Evolutionary conservation across 148 eudicot species (phyloP).

Genomic region (Silene latifolia): DNA sequence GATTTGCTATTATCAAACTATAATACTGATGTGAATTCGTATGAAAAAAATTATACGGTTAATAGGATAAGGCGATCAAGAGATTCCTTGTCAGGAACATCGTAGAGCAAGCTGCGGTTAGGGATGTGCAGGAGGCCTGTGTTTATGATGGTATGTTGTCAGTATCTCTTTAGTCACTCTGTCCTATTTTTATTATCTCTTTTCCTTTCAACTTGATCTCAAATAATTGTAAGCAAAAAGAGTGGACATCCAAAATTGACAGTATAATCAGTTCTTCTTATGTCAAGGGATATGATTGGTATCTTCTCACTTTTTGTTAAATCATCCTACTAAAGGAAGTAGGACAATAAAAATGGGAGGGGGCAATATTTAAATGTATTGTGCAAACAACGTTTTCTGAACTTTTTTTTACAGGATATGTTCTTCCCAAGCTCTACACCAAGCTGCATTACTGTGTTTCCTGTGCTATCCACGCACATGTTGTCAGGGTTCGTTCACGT

Average conservation of each 20-base stretch:
- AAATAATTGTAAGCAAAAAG: no score
- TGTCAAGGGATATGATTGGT: neutral
- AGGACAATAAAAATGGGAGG: no score
- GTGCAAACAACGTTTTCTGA: neutral
- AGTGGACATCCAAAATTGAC: no score
- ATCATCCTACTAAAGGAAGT: no score
- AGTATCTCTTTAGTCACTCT: no score
- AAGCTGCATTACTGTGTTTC: constrained; percentile 43
- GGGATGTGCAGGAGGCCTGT: constrained; percentile 52
- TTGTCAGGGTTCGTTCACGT: constrained; percentile 43
- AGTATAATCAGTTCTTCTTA: neutral
- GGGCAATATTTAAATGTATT: no score
- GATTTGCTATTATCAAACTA: no score
- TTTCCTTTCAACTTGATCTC: no score
- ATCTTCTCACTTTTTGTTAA: no score
- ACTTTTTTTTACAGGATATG: constrained; percentile 23
- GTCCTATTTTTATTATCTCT: neutral
- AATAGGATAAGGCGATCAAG: constrained; percentile 44
- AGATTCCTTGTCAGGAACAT: constrained; percentile 50
- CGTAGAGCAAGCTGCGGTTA: constrained; percentile 50
- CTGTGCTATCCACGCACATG: constrained; percentile 49
- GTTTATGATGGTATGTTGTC: constrained; percentile 34
- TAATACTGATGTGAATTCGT: no score
- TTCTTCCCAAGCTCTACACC: constrained; percentile 41
- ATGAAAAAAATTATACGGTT: no score